Evolutionary conservation across 495 filamentous ascomycete genomes (phyloP), one percentile per base, ranked within the genome.

Genomic region (Immersiella caudata): DNA sequence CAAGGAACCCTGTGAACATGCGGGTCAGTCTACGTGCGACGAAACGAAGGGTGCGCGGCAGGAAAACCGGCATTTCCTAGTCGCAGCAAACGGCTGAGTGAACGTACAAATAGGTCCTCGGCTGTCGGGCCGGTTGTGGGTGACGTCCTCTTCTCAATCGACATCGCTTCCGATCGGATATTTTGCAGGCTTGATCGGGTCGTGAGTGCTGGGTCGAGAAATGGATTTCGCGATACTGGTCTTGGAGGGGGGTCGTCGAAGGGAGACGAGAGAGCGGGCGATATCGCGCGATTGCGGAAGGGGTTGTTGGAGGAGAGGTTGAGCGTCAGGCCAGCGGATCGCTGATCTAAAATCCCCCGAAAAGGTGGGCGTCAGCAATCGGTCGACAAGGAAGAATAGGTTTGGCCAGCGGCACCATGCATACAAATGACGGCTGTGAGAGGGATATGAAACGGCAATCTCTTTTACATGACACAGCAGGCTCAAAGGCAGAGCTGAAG

Each of bases 301-400:
- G 95, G 95, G 74, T 99, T 99, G 84, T 98, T 98, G 69, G 95
- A 98, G 67, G 88, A 86, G 74, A 95, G 85, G 74, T 88, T 90
- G 76, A 88, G 79, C 16, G 84, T 75, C 73, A 85, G 76, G 56
- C 82, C 83, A 40, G 86, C 77, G 60, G 86, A 82, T 70, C 72
- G 77, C 67, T 71, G 78, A 71, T 78, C 79, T 79, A 77, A 74
- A 46, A 74, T 70, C 25, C 36, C 60, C 68, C 67, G 67, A 63
- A 75, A 75, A 70, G 64, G 67, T 70, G 60, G 46, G 72, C 24
- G 78, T 80, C 75, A 80, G 80, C 70, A 67, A 63, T 25, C 27
- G 58, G 69, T 60, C 61, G 29, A 46, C 67, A 74, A 55, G 72
- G 60, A 72, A 72, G 26, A 59, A 58, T 66, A 71, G 72, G 67